phyloP scores from a whole-genome alignment of 495 filamentous ascomycete species.

The Aspergillus avenaceus region DNA sequence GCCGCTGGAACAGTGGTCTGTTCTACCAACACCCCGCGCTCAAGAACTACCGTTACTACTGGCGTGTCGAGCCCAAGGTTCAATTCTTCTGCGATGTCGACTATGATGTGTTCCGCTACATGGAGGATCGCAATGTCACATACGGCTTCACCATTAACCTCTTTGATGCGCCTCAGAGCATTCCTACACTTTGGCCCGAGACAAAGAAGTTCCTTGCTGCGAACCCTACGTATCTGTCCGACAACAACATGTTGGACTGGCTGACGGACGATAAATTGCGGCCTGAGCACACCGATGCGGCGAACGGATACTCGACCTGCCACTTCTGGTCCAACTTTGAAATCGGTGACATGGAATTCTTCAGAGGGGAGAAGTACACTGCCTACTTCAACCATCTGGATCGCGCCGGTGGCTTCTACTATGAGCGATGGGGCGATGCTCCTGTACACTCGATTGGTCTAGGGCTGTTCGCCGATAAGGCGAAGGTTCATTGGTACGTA shows the following conservation, averaged over 20 bases:
- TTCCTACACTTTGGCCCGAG: conserved; percentile 92
- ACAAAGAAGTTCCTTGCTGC: conserved; percentile 82
- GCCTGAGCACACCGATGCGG: conserved; percentile 72
- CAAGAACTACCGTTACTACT: conserved; percentile 81
- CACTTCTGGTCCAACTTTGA: conserved; percentile 99
- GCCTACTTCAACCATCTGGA: conserved; percentile 97
- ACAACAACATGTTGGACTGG: conserved; percentile 86
- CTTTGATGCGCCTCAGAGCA: conserved; percentile 82
- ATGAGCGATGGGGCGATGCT: conserved; percentile 98
- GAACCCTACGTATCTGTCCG: conserved; percentile 75
- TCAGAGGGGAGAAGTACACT: conserved; percentile 85
- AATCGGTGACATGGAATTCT: conserved; percentile 93
- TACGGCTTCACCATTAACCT: conserved; percentile 99
- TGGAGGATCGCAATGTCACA: conserved; percentile 95
- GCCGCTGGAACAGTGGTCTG: conserved; percentile 95
- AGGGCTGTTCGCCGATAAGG: conserved; percentile 85
- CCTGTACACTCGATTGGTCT: conserved; percentile 96
- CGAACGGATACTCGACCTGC: conserved; percentile 96
- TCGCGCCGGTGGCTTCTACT: conserved; percentile 94
- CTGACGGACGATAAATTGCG: conserved; percentile 71
- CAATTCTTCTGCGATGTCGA: conserved; percentile 99
- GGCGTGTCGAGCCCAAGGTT: conserved; percentile 98
- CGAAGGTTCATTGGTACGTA: conserved; percentile 90
- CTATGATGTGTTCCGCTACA: conserved; percentile 98
- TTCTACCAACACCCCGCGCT: conserved; percentile 97